Base-by-base conservation (phyloP, 148 eudicot species). In the Heliosperma pusillum region DNA sequence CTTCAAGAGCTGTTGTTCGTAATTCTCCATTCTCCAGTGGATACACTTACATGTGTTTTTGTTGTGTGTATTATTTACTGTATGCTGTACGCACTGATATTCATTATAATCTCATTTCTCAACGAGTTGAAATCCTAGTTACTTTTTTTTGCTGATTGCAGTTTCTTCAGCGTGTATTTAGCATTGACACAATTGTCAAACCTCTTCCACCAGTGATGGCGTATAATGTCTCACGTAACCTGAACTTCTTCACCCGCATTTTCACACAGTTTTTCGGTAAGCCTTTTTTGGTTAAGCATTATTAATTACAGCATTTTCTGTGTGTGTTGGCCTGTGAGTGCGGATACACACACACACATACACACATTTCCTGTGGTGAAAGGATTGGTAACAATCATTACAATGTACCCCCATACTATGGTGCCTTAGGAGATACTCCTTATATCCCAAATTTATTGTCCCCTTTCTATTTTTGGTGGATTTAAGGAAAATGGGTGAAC, bases 201-300 rank as follows among this genome's bases (percentile, higher is more conserved):
- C 98, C 98, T 79, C 98, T 94, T 69, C 98, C 98, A 74, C 93
- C 95, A 21, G 72, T 84, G 44, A 88, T 87, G 90, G 96, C 90
- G 0, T 91, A 91, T 75, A 86, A 87, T 78, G 89, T 83, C 62
- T 83, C 93, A 12, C 96, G 98, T 77, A 91, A 89, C 86, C 78
- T 92, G 89, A 86, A 80, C 87, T 94, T 94, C 89, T 94, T 94
- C 82, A 90, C 98, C 12, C 89, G 98, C 40, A 94, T 94, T 82
- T 94, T 94, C 81, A 89, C 97, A 15, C 98, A 94, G 79, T 93
- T 94, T 80, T 89, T 88, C 71, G 97, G 98, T 91, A 85, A 87
- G 88, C 74, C 69, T 57, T 1, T 75, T 56, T 56, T 21, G 1
- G 5, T 72, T 20, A 26, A 56, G 68, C 42, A 26, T 45, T 21